These are phyloP conservation scores for Entomortierella beljakovae DNA, from an alignment of 192 early-diverging fungal genomes.

Conservation along the genomic window DNA sequence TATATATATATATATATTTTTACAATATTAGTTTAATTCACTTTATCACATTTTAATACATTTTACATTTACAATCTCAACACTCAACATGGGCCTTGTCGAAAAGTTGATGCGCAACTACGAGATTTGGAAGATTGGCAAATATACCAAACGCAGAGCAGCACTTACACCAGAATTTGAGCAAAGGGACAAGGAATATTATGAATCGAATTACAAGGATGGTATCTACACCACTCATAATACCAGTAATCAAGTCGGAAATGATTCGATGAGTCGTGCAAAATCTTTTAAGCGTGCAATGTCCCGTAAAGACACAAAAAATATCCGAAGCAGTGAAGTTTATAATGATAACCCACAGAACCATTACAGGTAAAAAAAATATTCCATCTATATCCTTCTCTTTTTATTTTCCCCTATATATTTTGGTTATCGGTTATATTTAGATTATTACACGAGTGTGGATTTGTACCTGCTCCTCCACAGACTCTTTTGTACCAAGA, in stretches of 20 bases:
- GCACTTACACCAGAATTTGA: constrained; percentile 59
- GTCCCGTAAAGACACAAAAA: constrained; percentile 35
- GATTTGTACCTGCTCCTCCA: not conserved
- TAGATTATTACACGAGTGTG: not conserved
- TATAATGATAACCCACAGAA: constrained; percentile 45
- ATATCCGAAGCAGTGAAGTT: constrained; percentile 48
- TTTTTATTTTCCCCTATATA: not conserved
- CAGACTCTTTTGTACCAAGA: not conserved
- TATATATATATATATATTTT: too few relatives aligned
- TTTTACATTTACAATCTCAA: not conserved
- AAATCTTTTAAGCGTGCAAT: constrained; percentile 34
- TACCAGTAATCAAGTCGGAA: constrained; percentile 36
- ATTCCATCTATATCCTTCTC: not conserved
- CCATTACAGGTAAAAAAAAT: constrained; percentile 23
- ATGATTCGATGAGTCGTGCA: constrained; percentile 17
- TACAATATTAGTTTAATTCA: too few relatives aligned
- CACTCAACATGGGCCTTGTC: constrained; percentile 54
- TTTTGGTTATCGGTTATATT: not conserved
- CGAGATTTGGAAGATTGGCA: constrained; percentile 62
- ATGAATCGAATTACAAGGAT: constrained; percentile 56
- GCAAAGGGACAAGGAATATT: constrained; percentile 57
- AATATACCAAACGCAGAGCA: constrained; percentile 57
- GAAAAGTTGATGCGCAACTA: constrained; percentile 61
- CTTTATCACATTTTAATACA: too few relatives aligned
- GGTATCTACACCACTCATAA: constrained; percentile 55